A percentile compares a stretch with the other conserved stretches of the same genome.
Conservation (phyloP, 257 asterid genomes). For the Lycium ferocissimum region DNA sequence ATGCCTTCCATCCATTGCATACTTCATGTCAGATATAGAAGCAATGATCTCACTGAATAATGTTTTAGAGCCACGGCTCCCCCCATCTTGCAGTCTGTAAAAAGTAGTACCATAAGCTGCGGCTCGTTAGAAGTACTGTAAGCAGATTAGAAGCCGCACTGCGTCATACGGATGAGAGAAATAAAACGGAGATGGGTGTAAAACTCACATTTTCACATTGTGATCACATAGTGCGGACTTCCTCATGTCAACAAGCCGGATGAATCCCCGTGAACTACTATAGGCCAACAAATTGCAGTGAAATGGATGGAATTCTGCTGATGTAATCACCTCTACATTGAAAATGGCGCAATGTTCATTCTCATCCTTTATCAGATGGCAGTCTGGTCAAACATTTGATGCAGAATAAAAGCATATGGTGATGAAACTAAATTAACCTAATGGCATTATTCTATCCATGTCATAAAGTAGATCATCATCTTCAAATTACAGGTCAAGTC, state of each 20-base stretch:
- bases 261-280: constrained; percentile 89
- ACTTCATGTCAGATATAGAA: constrained; percentile 96
- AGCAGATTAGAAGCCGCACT: neutral
- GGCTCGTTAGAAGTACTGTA: constrained; percentile 24
- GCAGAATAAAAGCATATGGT: constrained; percentile 2
- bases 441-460: neutral
- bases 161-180: neutral
- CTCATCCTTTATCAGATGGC: constrained; percentile 14
- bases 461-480: neutral
- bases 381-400: constrained; percentile 8
- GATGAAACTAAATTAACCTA: constrained; percentile 10
- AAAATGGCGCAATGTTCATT: neutral
- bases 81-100: constrained; percentile 94
- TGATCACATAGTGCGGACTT: constrained; percentile 87
- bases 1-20: constrained; percentile 90
- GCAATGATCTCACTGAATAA: constrained; percentile 99
- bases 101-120: constrained; percentile 41
- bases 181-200: constrained; percentile 5
- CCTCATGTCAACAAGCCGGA: constrained; percentile 86
- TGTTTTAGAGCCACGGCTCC: constrained; percentile 94
- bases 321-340: constrained; percentile 75
- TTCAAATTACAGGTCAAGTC: constrained; percentile 6
- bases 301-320: constrained; percentile 91
- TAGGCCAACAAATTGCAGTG: constrained; percentile 87
- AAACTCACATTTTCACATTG: constrained; percentile 73